Percentiles rank a stretch among this genome's conserved stretches.
Conservation (phyloP, 139 green algal genomes). For the Tetradesmus obliquus region DNA sequence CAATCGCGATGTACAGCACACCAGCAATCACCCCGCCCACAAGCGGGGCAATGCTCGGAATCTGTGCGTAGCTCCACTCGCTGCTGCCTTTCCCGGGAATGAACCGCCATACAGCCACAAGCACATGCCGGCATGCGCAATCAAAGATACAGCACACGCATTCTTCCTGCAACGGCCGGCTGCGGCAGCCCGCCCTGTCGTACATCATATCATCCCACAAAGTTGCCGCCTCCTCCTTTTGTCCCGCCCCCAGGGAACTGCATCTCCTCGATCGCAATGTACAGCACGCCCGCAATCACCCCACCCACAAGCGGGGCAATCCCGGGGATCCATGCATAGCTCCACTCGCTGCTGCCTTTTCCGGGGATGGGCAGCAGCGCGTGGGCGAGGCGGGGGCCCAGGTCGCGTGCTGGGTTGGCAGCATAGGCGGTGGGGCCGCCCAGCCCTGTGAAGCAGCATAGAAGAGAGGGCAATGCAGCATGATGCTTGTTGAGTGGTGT, state of each 20-base stretch:
- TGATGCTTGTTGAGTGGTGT: background rate
- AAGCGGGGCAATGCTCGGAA: constrained; percentile 66
- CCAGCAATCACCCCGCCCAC: constrained; percentile 54
- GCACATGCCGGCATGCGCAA: too few species aligned
- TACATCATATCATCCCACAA: background rate
- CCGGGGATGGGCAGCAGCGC: constrained; percentile 66
- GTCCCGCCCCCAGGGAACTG: constrained; percentile 42
- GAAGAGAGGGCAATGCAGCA: background rate
- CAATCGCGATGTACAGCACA: constrained; percentile 50
- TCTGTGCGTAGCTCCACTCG: constrained; percentile 65
- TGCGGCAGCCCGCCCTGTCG: too few species aligned
- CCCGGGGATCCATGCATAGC: constrained; percentile 69
- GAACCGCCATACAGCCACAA: background rate
- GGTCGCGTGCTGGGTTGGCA: constrained; percentile 69
- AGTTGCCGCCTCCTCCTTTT: constrained; percentile 42
- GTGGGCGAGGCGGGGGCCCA: constrained; percentile 68
- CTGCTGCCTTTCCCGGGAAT: constrained; percentile 64
- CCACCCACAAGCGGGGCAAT: constrained; percentile 63
- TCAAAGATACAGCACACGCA: too few species aligned
- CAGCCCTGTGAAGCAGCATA: constrained; percentile 35
- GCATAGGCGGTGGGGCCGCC: constrained; percentile 57
- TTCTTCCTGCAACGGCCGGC: too few species aligned
- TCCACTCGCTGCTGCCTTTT: constrained; percentile 65
- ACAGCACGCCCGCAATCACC: constrained; percentile 51
- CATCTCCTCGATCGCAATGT: constrained; percentile 52